Evolutionary conservation across 2,329 filamentous ascomycete genomes (phyloP).

Genomic region (Rhynchosporium secalis): DNA sequence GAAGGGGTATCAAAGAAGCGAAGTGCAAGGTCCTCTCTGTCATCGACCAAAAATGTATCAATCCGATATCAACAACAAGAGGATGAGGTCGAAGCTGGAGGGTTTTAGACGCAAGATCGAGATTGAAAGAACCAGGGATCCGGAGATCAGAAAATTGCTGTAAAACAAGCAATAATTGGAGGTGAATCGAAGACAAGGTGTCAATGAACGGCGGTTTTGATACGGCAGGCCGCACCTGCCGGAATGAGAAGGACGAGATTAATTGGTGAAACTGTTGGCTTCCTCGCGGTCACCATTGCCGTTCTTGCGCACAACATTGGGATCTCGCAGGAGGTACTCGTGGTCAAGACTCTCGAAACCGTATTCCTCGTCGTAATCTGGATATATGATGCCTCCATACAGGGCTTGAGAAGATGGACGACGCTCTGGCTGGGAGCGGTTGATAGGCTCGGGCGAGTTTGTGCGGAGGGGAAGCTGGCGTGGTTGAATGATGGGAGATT

Average conservation of each 20-base stretch:
- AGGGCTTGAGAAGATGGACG: no score
- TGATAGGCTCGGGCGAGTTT: no score
- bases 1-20: constrained; percentile 3
- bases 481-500: no score
- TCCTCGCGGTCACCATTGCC: not conserved
- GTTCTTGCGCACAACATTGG: no score
- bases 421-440: no score
- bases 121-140: constrained; percentile 19
- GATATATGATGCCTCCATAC: no score
- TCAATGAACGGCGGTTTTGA: constrained; percentile 18
- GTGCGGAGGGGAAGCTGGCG: no score
- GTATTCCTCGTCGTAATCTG: no score
- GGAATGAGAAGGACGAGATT: not conserved
- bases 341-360: no score
- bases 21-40: constrained; percentile 5
- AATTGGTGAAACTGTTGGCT: constrained; percentile 4
- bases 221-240: constrained; percentile 21
- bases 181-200: constrained; percentile 13
- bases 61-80: constrained; percentile 13
- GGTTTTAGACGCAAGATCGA: constrained; percentile 1
- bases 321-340: no score
- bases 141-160: constrained; percentile 19
- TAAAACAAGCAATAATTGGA: constrained; percentile 24
- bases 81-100: not conserved
- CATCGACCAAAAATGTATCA: constrained; percentile 1